A percentile compares a stretch with the other conserved stretches of the same genome.
Conservation (phyloP, 225 moss, liverwort and hornwort genomes). For the Pleurozium schreberi region DNA sequence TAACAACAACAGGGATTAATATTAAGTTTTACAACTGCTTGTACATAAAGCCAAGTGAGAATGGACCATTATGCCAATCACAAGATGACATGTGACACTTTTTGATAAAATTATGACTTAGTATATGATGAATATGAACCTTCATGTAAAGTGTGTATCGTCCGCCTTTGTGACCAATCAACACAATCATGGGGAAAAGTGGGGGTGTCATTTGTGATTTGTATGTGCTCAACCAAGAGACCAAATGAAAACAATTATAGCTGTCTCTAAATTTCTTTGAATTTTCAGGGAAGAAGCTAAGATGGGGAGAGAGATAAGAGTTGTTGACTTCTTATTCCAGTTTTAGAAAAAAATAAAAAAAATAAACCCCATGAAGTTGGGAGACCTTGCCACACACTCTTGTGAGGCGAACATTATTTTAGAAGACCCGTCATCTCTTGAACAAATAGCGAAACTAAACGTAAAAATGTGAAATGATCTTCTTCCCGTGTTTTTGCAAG, state of each 20-base stretch:
- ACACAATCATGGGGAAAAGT: neutral
- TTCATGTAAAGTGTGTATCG: too few species aligned
- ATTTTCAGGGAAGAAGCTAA: neutral
- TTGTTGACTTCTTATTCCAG: neutral
- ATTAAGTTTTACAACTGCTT: too few species aligned
- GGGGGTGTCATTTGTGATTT: neutral
- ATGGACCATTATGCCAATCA: too few species aligned
- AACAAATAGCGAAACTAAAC: neutral
- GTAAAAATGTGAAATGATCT: neutral
- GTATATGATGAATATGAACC: too few species aligned
- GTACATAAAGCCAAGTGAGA: too few species aligned
- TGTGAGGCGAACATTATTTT: neutral
- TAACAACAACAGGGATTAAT: too few species aligned
- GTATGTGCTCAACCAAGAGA: neutral
- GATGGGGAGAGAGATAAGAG: accelerated
- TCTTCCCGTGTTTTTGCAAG: neutral
- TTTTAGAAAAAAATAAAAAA: neutral
- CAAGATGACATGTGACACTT: too few species aligned
- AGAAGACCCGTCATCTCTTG: neutral
- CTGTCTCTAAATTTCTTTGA: neutral
- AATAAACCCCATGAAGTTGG: accelerated
- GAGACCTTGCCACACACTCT: neutral
- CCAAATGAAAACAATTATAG: neutral
- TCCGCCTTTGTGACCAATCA: neutral
- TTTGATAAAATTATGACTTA: too few species aligned